Percentiles rank a stretch among this genome's conserved stretches.
Conservation (phyloP, 352 stramenopile species). For the Pythium sukuiense region DNA sequence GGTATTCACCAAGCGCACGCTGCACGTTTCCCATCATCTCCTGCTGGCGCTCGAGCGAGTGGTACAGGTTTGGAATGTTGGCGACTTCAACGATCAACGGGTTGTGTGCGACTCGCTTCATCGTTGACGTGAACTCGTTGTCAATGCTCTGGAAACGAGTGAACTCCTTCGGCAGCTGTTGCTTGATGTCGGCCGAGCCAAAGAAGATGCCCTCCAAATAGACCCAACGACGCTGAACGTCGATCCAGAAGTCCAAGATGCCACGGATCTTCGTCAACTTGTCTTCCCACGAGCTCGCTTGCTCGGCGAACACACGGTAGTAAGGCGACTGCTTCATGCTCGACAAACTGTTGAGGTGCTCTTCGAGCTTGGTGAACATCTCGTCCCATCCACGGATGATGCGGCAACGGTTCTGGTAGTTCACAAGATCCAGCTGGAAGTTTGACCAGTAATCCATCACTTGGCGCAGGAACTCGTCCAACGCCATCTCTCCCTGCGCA, state of each 20-base stretch:
- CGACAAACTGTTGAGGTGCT: constrained; percentile 97
- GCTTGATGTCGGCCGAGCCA: constrained; percentile 97
- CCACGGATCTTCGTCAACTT: constrained; percentile 95
- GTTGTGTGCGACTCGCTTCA: constrained; percentile 96
- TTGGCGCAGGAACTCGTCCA: constrained; percentile 98
- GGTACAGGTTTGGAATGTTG: constrained; percentile 89
- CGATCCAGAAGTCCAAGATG: constrained; percentile 99
- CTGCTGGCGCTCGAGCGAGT: constrained; percentile 93
- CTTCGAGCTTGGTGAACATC: constrained; percentile 99
- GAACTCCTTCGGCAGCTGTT: constrained; percentile 98
- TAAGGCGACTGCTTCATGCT: constrained; percentile 99
- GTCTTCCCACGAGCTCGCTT: constrained; percentile 97
- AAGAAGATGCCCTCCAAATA: constrained; percentile 99
- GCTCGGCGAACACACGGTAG: constrained; percentile 98
- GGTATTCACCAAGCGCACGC: constrained; percentile 98
- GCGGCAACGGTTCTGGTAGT: constrained; percentile 93
- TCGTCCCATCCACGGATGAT: constrained; percentile 99
- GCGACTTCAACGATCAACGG: constrained; percentile 96
- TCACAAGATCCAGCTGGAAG: constrained; percentile 91
- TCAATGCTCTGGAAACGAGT: constrained; percentile 98
- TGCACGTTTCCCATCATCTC: constrained; percentile 99
- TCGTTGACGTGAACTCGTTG: constrained; percentile 98
- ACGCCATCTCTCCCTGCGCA: constrained; percentile 99
- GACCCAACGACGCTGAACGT: constrained; percentile 99
- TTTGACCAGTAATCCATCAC: constrained; percentile 91